Conservation (phyloP, 106 monocot species). For the Allium fistulosum region DNA sequence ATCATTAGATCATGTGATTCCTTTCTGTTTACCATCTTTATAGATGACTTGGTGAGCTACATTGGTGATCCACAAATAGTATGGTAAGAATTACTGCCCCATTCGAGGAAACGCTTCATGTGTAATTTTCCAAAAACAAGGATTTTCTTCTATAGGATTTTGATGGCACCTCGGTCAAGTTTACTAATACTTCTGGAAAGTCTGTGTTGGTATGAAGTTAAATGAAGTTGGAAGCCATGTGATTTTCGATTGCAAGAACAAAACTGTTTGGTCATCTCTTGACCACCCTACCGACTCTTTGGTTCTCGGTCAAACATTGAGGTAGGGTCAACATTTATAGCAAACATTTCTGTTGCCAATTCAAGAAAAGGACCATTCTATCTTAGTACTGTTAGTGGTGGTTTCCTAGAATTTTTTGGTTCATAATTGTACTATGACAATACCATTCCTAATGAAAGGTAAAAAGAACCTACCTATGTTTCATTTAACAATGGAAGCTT, state of each 20-base stretch:
- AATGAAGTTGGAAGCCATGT: slow-evolving; percentile 34
- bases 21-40: slow-evolving; percentile 45
- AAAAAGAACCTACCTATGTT: neutral
- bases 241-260: slow-evolving; percentile 14
- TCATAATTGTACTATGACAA: slow-evolving; percentile 9
- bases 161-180: slow-evolving; percentile 33
- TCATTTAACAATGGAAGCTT: slow-evolving; percentile 18
- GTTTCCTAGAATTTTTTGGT: slow-evolving; percentile 11
- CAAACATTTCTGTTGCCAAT: slow-evolving; percentile 15
- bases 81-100: slow-evolving; percentile 35
- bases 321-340: slow-evolving; percentile 14
- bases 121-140: slow-evolving; percentile 30
- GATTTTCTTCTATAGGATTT: slow-evolving; percentile 40
- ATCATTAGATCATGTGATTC: slow-evolving; percentile 1
- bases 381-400: slow-evolving; percentile 4
- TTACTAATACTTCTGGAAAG: slow-evolving; percentile 28
- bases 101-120: slow-evolving; percentile 34
- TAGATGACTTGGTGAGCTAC: slow-evolving; percentile 11
- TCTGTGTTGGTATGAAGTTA: slow-evolving; percentile 30
- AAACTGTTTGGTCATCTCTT: slow-evolving; percentile 41
- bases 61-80: slow-evolving; percentile 19
- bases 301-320: slow-evolving; percentile 30
- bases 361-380: slow-evolving; percentile 9
- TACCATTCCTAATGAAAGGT: neutral
- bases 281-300: slow-evolving; percentile 44